phyloP scores from a whole-genome alignment of 352 stramenopile genomes.

The Lagenidium sp. region DNA sequence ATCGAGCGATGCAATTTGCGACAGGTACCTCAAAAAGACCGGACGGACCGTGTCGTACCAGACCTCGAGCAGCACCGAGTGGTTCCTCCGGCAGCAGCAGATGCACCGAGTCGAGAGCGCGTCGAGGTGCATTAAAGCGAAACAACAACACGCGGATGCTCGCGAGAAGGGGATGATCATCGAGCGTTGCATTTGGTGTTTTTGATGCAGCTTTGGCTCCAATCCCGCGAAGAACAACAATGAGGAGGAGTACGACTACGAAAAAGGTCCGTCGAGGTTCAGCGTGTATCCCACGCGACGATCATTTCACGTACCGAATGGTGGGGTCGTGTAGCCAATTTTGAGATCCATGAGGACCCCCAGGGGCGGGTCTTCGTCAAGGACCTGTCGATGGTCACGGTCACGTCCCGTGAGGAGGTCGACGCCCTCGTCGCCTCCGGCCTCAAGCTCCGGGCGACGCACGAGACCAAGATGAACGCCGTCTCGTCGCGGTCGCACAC shows the following conservation, averaged over 20 bases:
- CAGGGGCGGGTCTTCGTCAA: conserved; percentile 92
- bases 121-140: neutral
- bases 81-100: conserved; percentile 49
- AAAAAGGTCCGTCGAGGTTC: conserved; percentile 48
- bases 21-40: conserved; percentile 66
- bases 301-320: too few species aligned
- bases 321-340: conserved; percentile 42
- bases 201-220: conserved; percentile 38
- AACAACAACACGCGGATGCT: neutral
- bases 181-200: neutral
- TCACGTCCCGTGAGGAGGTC: conserved; percentile 80
- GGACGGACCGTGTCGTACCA: conserved; percentile 59
- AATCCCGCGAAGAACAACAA: conserved; percentile 17
- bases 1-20: neutral
- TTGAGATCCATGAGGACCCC: conserved; percentile 90
- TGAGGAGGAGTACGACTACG: conserved; percentile 79
- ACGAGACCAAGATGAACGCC: conserved; percentile 91
- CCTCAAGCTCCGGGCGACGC: conserved; percentile 81
- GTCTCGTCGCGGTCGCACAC: conserved; percentile 84
- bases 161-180: neutral
- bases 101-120: neutral
- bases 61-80: conserved; percentile 71
- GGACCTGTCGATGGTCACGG: conserved; percentile 86
- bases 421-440: conserved; percentile 81
- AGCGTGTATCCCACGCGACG: too few species aligned